Evolutionary conservation across 768 basidiomycete species (phyloP).

Genomic region (Calocybe cyanea): DNA sequence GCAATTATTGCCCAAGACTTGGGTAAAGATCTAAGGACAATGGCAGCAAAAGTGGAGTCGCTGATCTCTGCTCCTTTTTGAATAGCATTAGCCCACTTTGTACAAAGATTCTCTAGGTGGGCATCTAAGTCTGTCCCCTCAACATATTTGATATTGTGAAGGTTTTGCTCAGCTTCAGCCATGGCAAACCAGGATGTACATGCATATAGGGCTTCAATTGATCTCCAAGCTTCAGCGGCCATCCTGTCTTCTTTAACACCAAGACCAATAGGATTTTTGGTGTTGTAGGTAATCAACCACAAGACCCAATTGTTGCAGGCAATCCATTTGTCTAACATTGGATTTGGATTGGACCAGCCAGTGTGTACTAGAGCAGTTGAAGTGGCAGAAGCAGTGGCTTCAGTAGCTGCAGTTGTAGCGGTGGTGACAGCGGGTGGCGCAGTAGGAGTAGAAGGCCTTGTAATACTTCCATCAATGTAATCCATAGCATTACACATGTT

Average conservation of each 20-base stretch:
- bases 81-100: not conserved
- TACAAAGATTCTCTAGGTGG: not conserved
- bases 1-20: not conserved
- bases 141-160: not conserved
- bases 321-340: too few species aligned
- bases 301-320: not conserved
- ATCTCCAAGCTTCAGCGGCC: not conserved
- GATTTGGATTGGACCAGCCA: too few species aligned
- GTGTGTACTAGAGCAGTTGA: too few species aligned
- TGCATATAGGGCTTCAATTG: not conserved
- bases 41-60: not conserved
- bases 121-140: not conserved
- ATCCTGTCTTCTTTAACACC: not conserved
- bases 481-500: too few species aligned
- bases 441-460: too few species aligned
- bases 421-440: too few species aligned
- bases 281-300: not conserved
- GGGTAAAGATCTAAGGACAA: not conserved
- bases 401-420: too few species aligned
- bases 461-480: too few species aligned
- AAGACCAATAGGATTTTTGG: constrained; percentile 1
- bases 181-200: not conserved
- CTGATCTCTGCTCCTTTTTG: not conserved
- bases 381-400: too few species aligned
- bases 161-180: not conserved